Percentiles rank a stretch among this genome's conserved stretches.
Evolutionary conservation across 352 stramenopile genomes (phyloP).

Genomic region (Phytopythium chamaehyphon): DNA sequence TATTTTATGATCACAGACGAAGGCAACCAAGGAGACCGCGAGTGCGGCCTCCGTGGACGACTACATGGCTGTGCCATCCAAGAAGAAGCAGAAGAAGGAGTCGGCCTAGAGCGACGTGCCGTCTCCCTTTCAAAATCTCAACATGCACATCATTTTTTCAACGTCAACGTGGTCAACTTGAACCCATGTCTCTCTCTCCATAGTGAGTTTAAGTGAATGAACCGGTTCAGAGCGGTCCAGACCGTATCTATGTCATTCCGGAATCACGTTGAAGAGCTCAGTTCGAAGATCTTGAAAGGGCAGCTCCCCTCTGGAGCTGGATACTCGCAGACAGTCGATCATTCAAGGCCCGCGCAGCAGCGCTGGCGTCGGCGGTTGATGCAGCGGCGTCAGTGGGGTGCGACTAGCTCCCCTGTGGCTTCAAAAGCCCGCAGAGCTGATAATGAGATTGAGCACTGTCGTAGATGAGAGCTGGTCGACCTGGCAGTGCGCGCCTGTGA

Average conservation of each 20-base stretch:
- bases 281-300: constrained; percentile 8
- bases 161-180: constrained; percentile 1
- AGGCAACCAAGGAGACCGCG: constrained; percentile 26
- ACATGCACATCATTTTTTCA: not conserved
- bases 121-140: not conserved
- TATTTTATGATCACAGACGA: constrained; percentile 8
- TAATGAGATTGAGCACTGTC: not conserved
- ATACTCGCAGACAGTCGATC: not conserved
- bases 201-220: not conserved
- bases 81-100: constrained; percentile 54
- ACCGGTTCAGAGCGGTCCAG: not conserved
- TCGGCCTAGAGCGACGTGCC: not conserved
- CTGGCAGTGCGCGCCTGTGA: not conserved
- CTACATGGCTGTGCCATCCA: constrained; percentile 55
- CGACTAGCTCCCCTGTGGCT: not conserved
- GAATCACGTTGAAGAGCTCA: constrained; percentile 3
- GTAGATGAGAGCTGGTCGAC: not conserved
- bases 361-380: not conserved
- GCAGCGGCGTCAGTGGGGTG: constrained; percentile 3
- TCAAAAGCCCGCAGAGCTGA: not conserved
- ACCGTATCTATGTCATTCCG: not conserved
- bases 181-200: not conserved
- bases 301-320: not conserved
- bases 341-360: not conserved
- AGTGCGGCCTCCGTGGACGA: constrained; percentile 44